These are phyloP conservation scores for Naganishia vaughanmartiniae DNA, from an alignment of 768 basidiomycete species.

Conservation along the genomic window DNA sequence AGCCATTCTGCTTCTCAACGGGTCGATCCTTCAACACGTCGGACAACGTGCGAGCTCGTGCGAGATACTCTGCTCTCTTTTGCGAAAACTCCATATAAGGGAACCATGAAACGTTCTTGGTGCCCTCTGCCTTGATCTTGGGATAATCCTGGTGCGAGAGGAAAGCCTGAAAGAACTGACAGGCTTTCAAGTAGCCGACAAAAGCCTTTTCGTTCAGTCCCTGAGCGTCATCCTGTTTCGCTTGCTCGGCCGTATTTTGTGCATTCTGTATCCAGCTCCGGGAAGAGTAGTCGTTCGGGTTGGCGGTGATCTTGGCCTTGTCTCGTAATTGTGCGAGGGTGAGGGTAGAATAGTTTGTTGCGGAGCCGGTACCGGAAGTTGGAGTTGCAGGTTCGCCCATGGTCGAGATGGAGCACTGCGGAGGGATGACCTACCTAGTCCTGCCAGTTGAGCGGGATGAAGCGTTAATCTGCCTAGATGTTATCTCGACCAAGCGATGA, in stretches of 20 bases:
- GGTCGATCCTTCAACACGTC: constrained; percentile 55
- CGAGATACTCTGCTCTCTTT: constrained; percentile 57
- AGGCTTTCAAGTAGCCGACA: constrained; percentile 31
- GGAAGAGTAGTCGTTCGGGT: constrained; percentile 23
- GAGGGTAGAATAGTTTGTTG: constrained; percentile 1
- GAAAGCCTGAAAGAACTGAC: constrained; percentile 31
- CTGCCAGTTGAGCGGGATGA: not conserved
- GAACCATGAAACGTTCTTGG: constrained; percentile 59
- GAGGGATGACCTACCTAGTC: not conserved
- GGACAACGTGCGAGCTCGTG: constrained; percentile 57
- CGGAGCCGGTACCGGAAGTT: not conserved
- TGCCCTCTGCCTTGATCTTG: constrained; percentile 23
- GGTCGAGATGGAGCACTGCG: not conserved
- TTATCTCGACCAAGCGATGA: not conserved
- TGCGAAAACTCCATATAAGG: constrained; percentile 66
- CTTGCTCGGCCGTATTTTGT: constrained; percentile 24
- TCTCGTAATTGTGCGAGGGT: constrained; percentile 28
- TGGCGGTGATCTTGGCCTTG: constrained; percentile 13
- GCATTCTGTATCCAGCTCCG: constrained; percentile 30
- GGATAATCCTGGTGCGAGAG: constrained; percentile 23
- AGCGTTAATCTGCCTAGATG: not conserved
- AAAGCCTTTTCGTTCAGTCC: constrained; percentile 29
- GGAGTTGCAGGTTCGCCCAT: constrained; percentile 1
- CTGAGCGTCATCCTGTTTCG: constrained; percentile 24
- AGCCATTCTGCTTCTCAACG: constrained; percentile 48